phyloP scores from a whole-genome alignment of 2,329 filamentous ascomycete genomes.

The Botryosphaeria dothidea region DNA sequence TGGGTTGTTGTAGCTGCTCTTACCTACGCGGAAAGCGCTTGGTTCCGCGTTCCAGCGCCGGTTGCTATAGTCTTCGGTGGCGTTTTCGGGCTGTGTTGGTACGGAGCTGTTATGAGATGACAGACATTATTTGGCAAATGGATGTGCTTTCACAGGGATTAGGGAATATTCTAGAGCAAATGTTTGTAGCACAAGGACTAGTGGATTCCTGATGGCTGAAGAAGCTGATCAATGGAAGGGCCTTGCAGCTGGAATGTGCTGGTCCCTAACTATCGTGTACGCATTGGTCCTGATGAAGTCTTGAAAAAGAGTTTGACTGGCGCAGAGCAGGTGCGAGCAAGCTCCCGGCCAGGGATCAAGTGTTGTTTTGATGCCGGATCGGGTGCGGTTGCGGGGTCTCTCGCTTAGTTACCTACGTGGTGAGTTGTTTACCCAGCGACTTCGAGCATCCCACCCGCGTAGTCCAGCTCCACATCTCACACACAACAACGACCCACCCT shows the following conservation, averaged over 20 bases:
- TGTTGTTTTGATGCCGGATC: conserved; percentile 7
- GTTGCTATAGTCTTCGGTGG: conserved; percentile 42
- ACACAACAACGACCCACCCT: not conserved
- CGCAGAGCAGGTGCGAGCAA: not conserved
- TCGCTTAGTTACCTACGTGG: conserved; percentile 6
- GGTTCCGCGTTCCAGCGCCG: conserved; percentile 33
- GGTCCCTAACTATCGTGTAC: no score
- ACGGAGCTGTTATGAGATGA: conserved; percentile 34
- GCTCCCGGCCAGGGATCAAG: not conserved
- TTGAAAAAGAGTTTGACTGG: not conserved
- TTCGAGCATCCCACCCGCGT: conserved; percentile 10
- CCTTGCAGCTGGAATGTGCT: no score
- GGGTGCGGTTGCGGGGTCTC: conserved; percentile 13
- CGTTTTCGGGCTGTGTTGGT: conserved; percentile 41
- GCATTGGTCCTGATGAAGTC: no score
- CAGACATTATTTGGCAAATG: no score
- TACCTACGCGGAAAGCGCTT: conserved; percentile 26
- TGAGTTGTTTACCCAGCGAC: conserved; percentile 14
- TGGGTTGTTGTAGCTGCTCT: conserved; percentile 47
- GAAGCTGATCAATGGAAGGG: not conserved
- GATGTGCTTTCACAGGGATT: no score
- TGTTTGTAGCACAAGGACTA: not conserved
- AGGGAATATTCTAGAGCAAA: not conserved
- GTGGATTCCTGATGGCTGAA: not conserved
- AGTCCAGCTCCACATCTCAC: not conserved